Evolutionary conservation across 2,329 filamentous ascomycete genomes (phyloP), one percentile per base, ranked within the genome.

Genomic region (Penicillium freii): DNA sequence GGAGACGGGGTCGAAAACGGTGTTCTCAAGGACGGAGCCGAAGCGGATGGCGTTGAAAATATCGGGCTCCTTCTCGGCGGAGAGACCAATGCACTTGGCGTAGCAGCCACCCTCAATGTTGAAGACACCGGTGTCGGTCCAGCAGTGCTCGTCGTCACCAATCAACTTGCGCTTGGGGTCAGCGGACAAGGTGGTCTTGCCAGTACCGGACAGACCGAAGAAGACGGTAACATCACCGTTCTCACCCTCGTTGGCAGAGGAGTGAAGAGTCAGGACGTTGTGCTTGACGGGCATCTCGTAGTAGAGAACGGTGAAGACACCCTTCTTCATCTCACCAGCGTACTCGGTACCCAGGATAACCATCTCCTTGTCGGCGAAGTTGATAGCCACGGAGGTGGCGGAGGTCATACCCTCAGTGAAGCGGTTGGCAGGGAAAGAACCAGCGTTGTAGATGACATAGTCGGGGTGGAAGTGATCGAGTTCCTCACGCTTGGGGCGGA

Each of bases 201-300:
- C 94, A 55, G 94, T 99, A 65, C 94, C 94, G 19, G 94, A 99
- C 51, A 99, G 87, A 77, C 94, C 94, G 81, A 99, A 99, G 89
- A 99, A 99, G 69, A 99, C 91, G 15, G 94, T 97, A 57, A 99
- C 94, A 73, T 99, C 94, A 66, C 94, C 94, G 63, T 90, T 80
- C 83, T 90, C 84, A 70, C 94, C 94, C 85, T 99, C 90, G 80
- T 99, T 99, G 73, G 94, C 94, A 9, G 94, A 99, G 17, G 94
- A 99, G 84, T 99, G 94, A 55, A 99, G 88, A 40, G 94, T 99
- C 67, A 99, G 82, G 70, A 99, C 93, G 78, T 97, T 95, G 86
- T 99, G 94, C 87, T 97, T 97, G 75, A 99, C 91, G 61, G 94
- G 94, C 92, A 97, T 99, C 84, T 99, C 94, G 83, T 97, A 99